Evolutionary conservation across 2,329 filamentous ascomycete genomes (phyloP).

Genomic region (Fusarium sp.): DNA sequence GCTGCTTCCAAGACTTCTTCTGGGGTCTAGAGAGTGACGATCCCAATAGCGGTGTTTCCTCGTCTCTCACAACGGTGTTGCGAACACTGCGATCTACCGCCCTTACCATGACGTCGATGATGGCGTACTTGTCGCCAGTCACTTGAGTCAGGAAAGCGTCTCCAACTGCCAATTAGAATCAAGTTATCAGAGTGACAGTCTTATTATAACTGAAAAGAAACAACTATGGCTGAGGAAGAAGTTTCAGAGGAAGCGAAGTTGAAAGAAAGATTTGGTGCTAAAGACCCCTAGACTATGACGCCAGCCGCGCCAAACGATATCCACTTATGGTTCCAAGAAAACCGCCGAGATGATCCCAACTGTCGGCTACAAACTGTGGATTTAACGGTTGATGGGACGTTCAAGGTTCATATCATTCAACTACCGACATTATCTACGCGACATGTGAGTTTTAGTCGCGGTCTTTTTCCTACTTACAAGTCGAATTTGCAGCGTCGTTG

Average conservation of each 20-base stretch:
- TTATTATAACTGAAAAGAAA: background rate
- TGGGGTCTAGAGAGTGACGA: background rate
- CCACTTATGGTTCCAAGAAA: conserved; percentile 20
- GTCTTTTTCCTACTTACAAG: background rate
- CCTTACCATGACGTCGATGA: conserved; percentile 3
- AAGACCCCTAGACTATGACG: conserved; percentile 21
- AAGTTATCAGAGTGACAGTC: background rate
- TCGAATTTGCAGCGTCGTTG: background rate
- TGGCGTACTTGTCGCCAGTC: too few relatives aligned
- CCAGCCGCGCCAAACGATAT: conserved; percentile 22
- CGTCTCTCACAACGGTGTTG: conserved; percentile 6
- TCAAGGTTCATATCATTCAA: background rate
- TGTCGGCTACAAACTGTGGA: background rate
- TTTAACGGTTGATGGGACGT: background rate
- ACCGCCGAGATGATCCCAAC: conserved; percentile 8
- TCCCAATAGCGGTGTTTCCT: conserved; percentile 34
- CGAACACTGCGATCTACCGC: background rate
- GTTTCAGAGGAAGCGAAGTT: background rate
- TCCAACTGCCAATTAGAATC: background rate
- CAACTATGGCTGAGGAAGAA: background rate
- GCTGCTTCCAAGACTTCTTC: background rate
- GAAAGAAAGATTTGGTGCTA: conserved; percentile 27
- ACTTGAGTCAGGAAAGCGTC: background rate
- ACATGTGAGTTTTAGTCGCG: background rate
- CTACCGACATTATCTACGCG: background rate